Evolutionary conservation across 2,329 filamentous ascomycete genomes (phyloP).

Genomic region (Aspergillus alliaceus): DNA sequence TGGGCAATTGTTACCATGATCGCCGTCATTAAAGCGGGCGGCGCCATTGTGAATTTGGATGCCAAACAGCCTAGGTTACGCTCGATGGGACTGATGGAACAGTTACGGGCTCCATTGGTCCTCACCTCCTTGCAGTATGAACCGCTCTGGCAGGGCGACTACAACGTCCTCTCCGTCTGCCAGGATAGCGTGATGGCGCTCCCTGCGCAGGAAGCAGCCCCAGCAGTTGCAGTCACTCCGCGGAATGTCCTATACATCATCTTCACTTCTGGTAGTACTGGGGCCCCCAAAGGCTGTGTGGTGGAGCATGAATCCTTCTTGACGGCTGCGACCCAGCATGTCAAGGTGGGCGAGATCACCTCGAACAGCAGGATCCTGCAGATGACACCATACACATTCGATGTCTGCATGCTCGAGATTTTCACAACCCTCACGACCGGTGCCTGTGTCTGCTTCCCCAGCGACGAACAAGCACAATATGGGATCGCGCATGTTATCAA

Average conservation of each 20-base stretch:
- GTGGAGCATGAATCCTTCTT: constrained; percentile 59
- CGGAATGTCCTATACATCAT: constrained; percentile 60
- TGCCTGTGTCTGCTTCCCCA: constrained; percentile 57
- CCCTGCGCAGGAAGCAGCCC: background rate
- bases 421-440: constrained; percentile 53
- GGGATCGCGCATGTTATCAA: constrained; percentile 46
- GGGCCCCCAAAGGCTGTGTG: constrained; percentile 81
- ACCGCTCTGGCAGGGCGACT: background rate
- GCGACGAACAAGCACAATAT: constrained; percentile 42
- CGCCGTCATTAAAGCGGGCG: constrained; percentile 30
- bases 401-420: constrained; percentile 51
- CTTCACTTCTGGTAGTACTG: constrained; percentile 82
- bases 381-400: constrained; percentile 49
- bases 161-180: background rate
- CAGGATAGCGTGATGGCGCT: background rate
- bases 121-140: constrained; percentile 9
- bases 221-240: background rate
- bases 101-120: constrained; percentile 15
- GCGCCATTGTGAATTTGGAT: constrained; percentile 32
- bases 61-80: constrained; percentile 24
- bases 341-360: constrained; percentile 22
- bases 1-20: constrained; percentile 31
- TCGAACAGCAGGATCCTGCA: constrained; percentile 33
- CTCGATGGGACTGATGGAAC: background rate
- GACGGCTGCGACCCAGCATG: constrained; percentile 3